A percentile compares a stretch with the other conserved stretches of the same genome.
phyloP scores from a whole-genome alignment of 495 filamentous ascomycete species.

The Tuber brumale region DNA sequence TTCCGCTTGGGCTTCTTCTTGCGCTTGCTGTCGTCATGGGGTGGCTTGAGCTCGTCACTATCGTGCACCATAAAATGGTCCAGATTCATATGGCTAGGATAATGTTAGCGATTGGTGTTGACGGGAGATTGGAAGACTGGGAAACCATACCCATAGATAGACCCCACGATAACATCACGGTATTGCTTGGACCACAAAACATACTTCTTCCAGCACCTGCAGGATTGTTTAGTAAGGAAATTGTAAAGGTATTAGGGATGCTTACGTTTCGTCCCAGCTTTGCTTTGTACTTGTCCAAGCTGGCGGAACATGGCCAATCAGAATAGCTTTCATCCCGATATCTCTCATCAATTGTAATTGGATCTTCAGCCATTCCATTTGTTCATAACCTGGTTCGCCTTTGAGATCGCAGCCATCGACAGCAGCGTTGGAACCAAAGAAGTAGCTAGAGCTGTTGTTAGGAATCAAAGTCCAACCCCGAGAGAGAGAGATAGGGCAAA shows the following conservation, averaged over 20 bases:
- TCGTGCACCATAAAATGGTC: constrained; percentile 97
- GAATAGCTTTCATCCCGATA: constrained; percentile 85
- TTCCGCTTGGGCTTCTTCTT: constrained; percentile 38
- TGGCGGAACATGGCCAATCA: constrained; percentile 91
- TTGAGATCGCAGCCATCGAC: constrained; percentile 77
- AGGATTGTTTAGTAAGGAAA: constrained; percentile 17
- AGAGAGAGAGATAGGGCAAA: constrained; percentile 9
- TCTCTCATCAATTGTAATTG: constrained; percentile 76
- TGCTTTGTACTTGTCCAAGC: constrained; percentile 74
- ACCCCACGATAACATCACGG: constrained; percentile 75
- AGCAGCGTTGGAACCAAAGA: constrained; percentile 83
- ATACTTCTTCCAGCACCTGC: constrained; percentile 93
- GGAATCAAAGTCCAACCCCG: neutral
- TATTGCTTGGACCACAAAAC: constrained; percentile 83
- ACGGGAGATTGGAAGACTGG: constrained; percentile 5
- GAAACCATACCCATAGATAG: constrained; percentile 54
- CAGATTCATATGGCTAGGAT: constrained; percentile 82
- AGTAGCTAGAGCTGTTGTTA: constrained; percentile 53
- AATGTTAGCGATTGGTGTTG: constrained; percentile 3
- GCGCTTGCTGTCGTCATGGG: constrained; percentile 46
- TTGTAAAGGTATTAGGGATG: neutral
- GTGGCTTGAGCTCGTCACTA: constrained; percentile 60
- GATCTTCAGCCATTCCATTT: constrained; percentile 94
- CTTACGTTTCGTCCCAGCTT: constrained; percentile 67
- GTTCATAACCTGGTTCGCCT: constrained; percentile 80